Conservation (phyloP, 352 stramenopile genomes). For the Globisporangium canariense region DNA sequence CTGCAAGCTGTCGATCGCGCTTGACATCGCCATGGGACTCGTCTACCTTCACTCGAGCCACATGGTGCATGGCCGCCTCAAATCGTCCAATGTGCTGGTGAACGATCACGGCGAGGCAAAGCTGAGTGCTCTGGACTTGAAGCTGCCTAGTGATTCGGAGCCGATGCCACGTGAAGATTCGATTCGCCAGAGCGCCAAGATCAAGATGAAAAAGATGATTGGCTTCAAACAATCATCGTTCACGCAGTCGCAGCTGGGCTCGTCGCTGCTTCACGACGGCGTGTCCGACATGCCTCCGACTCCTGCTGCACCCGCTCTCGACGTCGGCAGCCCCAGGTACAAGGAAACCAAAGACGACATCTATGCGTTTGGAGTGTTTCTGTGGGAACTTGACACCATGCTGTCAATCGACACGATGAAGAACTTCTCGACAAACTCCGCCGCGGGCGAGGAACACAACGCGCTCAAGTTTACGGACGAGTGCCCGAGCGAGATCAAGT, state of each 20-base stretch:
- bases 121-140: conserved; percentile 65
- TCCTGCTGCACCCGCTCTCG: neutral
- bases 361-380: conserved; percentile 66
- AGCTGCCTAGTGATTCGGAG: conserved; percentile 21
- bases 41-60: conserved; percentile 70
- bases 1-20: conserved; percentile 72
- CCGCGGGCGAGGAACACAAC: conserved; percentile 38
- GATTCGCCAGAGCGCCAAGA: conserved; percentile 37
- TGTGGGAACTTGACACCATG: conserved; percentile 80
- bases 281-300: neutral
- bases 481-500: conserved; percentile 53
- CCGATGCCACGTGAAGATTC: conserved; percentile 32
- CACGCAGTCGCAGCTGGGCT: conserved; percentile 21
- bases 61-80: conserved; percentile 55
- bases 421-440: conserved; percentile 26
- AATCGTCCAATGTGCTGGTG: conserved; percentile 62
- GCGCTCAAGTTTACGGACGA: conserved; percentile 63
- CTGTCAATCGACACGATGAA: conserved; percentile 55
- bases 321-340: neutral
- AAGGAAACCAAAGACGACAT: conserved; percentile 36
- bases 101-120: conserved; percentile 77
- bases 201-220: conserved; percentile 32
- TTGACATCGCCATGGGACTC: conserved; percentile 79
- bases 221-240: conserved; percentile 28
- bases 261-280: conserved; percentile 16